These are phyloP conservation scores for Gliomastix tumulicola DNA, from an alignment of 2,329 filamentous ascomycete species.

Conservation along the genomic window DNA sequence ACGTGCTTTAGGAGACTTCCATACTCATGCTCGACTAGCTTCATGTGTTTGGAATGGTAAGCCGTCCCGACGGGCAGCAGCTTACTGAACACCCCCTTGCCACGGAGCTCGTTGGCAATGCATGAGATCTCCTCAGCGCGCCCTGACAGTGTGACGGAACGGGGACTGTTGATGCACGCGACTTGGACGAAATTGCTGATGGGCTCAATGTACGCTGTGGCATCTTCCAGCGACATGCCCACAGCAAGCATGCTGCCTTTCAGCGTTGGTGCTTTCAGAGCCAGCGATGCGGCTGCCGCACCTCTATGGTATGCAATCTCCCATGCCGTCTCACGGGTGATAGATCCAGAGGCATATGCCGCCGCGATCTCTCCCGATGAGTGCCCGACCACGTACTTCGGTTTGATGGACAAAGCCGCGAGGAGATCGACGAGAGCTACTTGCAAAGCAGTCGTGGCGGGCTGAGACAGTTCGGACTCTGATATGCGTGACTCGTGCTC, in stretches of 20 bases:
- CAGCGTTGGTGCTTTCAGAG: constrained; percentile 13
- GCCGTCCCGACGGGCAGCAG: constrained; percentile 28
- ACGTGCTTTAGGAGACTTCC: constrained; percentile 11
- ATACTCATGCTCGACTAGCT: constrained; percentile 27
- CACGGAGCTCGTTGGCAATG: constrained; percentile 21
- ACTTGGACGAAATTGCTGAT: constrained; percentile 18
- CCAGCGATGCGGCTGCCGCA: constrained; percentile 20
- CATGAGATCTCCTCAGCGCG: constrained; percentile 18
- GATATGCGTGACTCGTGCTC: constrained; percentile 17
- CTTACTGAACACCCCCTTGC: constrained; percentile 22
- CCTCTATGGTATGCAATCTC: constrained; percentile 34
- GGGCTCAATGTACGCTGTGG: constrained; percentile 15
- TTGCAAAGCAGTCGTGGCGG: constrained; percentile 32
- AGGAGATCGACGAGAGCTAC: constrained; percentile 33
- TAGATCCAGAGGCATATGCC: constrained; percentile 28
- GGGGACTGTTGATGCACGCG: constrained; percentile 37
- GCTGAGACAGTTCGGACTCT: constrained; percentile 28
- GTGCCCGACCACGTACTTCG: constrained; percentile 31
- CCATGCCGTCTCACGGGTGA: constrained; percentile 30
- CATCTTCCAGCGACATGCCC: constrained; percentile 20
- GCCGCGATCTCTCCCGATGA: constrained; percentile 41
- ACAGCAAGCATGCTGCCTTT: constrained; percentile 35
- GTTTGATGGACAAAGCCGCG: constrained; percentile 19
- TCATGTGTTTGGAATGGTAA: constrained; percentile 40
- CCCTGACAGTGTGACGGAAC: constrained; percentile 36